A percentile compares a stretch with the other conserved stretches of the same genome.
phyloP scores from a whole-genome alignment of 116 monocot genomes.

The Phalaenopsis hybrid region DNA sequence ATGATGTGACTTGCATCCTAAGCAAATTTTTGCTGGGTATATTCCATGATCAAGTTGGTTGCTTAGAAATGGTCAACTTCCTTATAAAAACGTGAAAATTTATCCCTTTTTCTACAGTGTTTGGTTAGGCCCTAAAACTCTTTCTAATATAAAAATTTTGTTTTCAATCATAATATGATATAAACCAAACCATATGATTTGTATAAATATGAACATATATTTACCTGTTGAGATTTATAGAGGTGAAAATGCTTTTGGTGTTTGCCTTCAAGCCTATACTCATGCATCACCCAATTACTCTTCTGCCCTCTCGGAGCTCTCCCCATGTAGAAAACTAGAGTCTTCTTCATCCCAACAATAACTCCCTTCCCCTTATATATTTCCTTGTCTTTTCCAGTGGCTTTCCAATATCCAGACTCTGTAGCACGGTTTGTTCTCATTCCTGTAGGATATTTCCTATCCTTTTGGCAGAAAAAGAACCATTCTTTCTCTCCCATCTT shows the following conservation, averaged over 20 bases:
- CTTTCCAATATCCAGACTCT: slow-evolving; percentile 38
- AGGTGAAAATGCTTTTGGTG: neutral
- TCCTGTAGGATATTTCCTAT: slow-evolving; percentile 16
- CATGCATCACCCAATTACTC: slow-evolving; percentile 19
- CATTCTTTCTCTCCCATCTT: slow-evolving; percentile 15
- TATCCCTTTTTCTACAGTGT: no score
- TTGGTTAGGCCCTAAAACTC: neutral
- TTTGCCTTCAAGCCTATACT: slow-evolving; percentile 15
- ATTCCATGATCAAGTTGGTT: no score
- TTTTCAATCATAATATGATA: neutral
- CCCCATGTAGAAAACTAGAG: slow-evolving; percentile 15
- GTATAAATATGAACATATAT: neutral
- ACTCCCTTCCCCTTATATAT: neutral
- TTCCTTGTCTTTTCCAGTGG: slow-evolving; percentile 21
- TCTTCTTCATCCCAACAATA: slow-evolving; percentile 21
- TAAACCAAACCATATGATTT: neutral
- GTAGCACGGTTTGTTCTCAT: slow-evolving; percentile 30
- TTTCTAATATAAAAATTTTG: neutral
- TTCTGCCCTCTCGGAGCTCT: slow-evolving; percentile 16
- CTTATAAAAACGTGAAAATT: no score
- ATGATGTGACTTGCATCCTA: neutral
- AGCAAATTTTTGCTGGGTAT: neutral
- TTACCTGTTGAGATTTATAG: neutral
- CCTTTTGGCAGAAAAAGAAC: slow-evolving; percentile 18
- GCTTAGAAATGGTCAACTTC: no score